These are phyloP conservation scores for Bruguiera sexangula DNA, from an alignment of 345 rosid genomes.

Conservation along the genomic window DNA sequence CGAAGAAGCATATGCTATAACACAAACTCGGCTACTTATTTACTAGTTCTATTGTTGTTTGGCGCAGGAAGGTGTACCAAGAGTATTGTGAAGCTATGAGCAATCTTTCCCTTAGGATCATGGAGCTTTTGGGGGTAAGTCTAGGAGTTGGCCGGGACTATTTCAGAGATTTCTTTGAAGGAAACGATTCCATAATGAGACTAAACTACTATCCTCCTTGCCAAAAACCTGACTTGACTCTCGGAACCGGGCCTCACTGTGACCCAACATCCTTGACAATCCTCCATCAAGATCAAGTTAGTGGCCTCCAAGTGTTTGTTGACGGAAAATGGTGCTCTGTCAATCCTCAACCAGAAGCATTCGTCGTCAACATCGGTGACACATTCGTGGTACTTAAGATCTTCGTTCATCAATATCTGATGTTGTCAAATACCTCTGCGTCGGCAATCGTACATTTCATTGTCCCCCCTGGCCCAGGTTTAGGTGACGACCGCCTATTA, in stretches of 20 bases:
- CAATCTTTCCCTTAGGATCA: slow-evolving; percentile 66
- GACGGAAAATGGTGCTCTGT: slow-evolving; percentile 75
- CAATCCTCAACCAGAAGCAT: slow-evolving; percentile 63
- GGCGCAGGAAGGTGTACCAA: slow-evolving; percentile 66
- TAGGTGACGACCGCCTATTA: too few relatives aligned
- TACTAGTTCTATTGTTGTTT: slow-evolving; percentile 1
- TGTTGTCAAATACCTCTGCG: too few relatives aligned
- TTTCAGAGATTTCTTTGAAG: slow-evolving; percentile 70
- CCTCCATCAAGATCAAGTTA: slow-evolving; percentile 89
- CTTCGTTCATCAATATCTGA: background rate
- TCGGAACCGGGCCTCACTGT: slow-evolving; percentile 99
- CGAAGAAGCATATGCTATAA: too few relatives aligned
- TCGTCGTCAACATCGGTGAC: slow-evolving; percentile 95
- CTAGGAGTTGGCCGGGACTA: slow-evolving; percentile 50
- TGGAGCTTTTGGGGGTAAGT: slow-evolving; percentile 83
- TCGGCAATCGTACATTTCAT: too few relatives aligned
- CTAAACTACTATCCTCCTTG: slow-evolving; percentile 89
- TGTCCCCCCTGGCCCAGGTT: too few relatives aligned
- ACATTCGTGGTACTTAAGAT: slow-evolving; percentile 73
- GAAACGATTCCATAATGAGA: slow-evolving; percentile 92
- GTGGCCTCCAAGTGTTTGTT: slow-evolving; percentile 85
- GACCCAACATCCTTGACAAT: slow-evolving; percentile 97
- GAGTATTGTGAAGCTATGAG: slow-evolving; percentile 85
- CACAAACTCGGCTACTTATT: too few relatives aligned
- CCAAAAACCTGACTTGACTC: slow-evolving; percentile 79